A percentile compares a stretch with the other conserved stretches of the same genome.
These are phyloP conservation scores for Spinellus fusiger DNA, from an alignment of 192 early-diverging fungal species.

Conservation along the genomic window DNA sequence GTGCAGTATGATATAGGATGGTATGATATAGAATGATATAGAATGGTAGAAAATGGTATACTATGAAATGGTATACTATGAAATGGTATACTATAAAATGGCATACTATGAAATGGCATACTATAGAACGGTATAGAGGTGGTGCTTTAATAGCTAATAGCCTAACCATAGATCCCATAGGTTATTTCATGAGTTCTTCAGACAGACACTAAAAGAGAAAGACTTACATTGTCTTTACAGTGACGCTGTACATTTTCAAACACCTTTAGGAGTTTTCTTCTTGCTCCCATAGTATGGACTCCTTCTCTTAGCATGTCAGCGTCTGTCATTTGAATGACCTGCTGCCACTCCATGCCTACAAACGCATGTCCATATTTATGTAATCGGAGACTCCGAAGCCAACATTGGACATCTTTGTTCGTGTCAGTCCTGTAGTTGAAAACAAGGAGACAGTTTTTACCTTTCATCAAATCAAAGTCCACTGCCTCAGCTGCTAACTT, in stretches of 20 bases:
- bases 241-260: conserved; percentile 31
- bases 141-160: conserved; percentile 12
- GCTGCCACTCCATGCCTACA: conserved; percentile 23
- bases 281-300: conserved; percentile 29
- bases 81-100: no score
- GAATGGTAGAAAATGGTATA: no score
- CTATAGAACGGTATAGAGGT: neutral
- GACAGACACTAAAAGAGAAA: neutral
- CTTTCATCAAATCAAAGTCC: conserved; percentile 30
- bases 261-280: conserved; percentile 30
- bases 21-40: no score
- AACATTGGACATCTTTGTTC: conserved; percentile 26
- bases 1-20: no score
- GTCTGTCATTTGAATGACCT: conserved; percentile 25
- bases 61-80: no score
- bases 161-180: conserved; percentile 13
- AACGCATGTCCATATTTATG: conserved; percentile 34
- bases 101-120: no score
- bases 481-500: conserved; percentile 32
- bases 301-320: conserved; percentile 25
- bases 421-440: neutral
- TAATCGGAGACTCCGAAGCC: conserved; percentile 28
- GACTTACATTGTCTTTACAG: conserved; percentile 27
- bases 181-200: neutral
- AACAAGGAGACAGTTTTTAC: conserved; percentile 3